Conservation (phyloP, 2,329 filamentous ascomycete species). For the Neospermospora avenae region DNA sequence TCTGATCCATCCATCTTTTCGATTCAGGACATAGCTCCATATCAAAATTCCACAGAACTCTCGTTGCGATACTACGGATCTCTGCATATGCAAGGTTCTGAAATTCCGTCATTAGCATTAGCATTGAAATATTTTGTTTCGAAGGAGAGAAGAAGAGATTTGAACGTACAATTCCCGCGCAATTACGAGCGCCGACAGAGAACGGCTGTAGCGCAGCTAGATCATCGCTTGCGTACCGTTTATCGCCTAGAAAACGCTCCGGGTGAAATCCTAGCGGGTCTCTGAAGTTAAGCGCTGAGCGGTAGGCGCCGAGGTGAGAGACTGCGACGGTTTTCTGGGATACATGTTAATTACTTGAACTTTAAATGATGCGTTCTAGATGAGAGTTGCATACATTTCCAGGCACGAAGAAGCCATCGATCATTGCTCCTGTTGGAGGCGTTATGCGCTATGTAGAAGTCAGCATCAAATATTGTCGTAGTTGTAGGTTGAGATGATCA, state of each 20-base stretch:
- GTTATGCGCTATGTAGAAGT: conserved; percentile 1
- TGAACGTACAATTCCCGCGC: conserved; percentile 15
- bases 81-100: conserved; percentile 22
- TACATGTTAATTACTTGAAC: not conserved
- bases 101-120: not conserved
- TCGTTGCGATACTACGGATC: conserved; percentile 22
- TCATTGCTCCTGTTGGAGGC: conserved; percentile 15
- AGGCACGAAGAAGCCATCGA: conserved; percentile 18
- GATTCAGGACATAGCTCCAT: conserved; percentile 14
- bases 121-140: not conserved
- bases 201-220: conserved; percentile 13
- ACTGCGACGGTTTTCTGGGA: not conserved
- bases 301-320: not conserved
- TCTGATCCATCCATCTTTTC: conserved; percentile 17
- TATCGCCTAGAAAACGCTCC: conserved; percentile 35
- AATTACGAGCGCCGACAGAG: conserved; percentile 7
- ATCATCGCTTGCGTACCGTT: conserved; percentile 14
- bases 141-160: not conserved
- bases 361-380: not conserved
- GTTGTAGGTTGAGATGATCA: no score
- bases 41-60: conserved; percentile 24
- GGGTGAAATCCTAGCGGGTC: conserved; percentile 30
- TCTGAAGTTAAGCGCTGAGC: conserved; percentile 7
- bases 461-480: no score
- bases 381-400: conserved; percentile 9